A percentile compares a stretch with the other conserved stretches of the same genome.
Conservation (phyloP, 805 yeast genomes). For the Starmerella stellata region DNA sequence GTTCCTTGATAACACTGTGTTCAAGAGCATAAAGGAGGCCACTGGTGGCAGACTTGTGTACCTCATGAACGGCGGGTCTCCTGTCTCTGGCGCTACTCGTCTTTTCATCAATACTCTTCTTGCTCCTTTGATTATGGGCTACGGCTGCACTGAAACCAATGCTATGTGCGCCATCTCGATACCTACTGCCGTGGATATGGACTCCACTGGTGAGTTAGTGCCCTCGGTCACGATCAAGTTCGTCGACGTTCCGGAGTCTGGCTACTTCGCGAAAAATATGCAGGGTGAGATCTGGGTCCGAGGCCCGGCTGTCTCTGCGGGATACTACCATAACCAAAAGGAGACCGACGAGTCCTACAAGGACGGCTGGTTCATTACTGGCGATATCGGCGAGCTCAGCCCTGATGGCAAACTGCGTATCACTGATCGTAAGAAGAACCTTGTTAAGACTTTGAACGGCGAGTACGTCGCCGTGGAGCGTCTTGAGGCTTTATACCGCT, state of each 20-base stretch:
- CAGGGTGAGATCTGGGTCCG: conserved; percentile 82
- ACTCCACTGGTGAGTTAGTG: conserved; percentile 64
- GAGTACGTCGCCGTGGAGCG: conserved; percentile 95
- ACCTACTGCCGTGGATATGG: conserved; percentile 48
- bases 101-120: conserved; percentile 55
- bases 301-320: conserved; percentile 56
- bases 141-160: conserved; percentile 90
- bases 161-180: conserved; percentile 66
- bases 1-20: conserved; percentile 52
- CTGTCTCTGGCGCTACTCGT: conserved; percentile 67
- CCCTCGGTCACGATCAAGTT: conserved; percentile 76
- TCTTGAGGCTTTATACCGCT: conserved; percentile 76
- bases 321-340: conserved; percentile 64
- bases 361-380: conserved; percentile 90
- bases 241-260: conserved; percentile 79
- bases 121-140: conserved; percentile 81
- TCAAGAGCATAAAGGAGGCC: conserved; percentile 72
- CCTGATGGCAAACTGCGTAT: conserved; percentile 57
- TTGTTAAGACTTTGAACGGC: conserved; percentile 90
- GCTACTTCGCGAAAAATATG: conserved; percentile 71
- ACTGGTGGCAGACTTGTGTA: conserved; percentile 77
- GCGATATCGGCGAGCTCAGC: conserved; percentile 93
- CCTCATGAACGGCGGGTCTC: conserved; percentile 83
- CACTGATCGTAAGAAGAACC: conserved; percentile 87
- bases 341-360: conserved; percentile 66